Conservation (phyloP, 495 filamentous ascomycete species). For the Podospora pseudopauciseta region DNA sequence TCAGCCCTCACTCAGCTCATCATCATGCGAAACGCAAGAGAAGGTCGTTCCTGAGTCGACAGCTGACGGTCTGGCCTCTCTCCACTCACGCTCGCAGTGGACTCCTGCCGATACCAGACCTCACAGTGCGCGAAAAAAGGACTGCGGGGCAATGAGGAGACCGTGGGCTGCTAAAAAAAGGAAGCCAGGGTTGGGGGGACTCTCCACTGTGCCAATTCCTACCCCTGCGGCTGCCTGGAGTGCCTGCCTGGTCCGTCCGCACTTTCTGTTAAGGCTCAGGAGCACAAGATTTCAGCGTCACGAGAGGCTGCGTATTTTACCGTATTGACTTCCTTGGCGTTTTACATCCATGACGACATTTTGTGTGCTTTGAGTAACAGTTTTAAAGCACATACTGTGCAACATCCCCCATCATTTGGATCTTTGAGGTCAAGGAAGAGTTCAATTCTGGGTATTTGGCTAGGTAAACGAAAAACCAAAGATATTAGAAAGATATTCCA, state of each 20-base stretch:
- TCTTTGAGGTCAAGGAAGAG: background rate
- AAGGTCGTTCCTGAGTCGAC: too few relatives aligned
- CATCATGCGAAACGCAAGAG: background rate
- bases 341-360: background rate
- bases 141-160: background rate
- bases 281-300: background rate
- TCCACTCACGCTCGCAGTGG: background rate
- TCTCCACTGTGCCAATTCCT: constrained; percentile 7
- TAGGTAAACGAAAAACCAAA: background rate
- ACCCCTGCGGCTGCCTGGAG: background rate
- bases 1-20: background rate
- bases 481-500: background rate
- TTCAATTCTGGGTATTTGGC: background rate
- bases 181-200: background rate
- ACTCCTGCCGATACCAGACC: background rate
- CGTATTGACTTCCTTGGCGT: background rate
- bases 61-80: background rate
- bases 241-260: background rate
- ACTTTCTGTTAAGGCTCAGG: background rate
- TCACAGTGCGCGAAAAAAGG: background rate
- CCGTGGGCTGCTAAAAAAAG: constrained; percentile 5
- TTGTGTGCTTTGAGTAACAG: too few relatives aligned
- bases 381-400: too few relatives aligned
- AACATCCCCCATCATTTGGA: too few relatives aligned
- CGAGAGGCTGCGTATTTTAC: background rate